Conservation (phyloP, 106 monocot genomes). For the Dendrobium nobile region DNA sequence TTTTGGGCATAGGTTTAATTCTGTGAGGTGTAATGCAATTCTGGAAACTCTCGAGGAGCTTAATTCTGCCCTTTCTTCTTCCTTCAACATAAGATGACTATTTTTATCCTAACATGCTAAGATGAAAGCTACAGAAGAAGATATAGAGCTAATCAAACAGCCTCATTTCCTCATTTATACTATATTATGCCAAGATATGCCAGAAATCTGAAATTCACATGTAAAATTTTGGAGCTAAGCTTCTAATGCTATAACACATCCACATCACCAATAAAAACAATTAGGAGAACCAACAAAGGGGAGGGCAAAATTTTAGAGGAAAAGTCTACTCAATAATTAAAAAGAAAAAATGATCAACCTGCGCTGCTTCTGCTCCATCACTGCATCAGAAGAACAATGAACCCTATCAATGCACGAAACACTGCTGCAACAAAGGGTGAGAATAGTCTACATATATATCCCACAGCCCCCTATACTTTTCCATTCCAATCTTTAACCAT, state of each 20-base stretch:
- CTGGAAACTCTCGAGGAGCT: too few species aligned
- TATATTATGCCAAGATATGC: background rate
- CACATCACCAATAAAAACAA: background rate
- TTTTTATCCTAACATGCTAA: too few species aligned
- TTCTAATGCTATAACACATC: background rate
- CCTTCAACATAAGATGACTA: too few species aligned
- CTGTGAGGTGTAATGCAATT: too few species aligned
- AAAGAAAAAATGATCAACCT: background rate
- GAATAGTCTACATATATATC: conserved; percentile 25
- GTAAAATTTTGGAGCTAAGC: background rate
- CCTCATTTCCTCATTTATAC: background rate
- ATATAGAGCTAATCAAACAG: too few species aligned
- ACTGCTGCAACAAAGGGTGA: conserved; percentile 28
- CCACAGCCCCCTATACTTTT: conserved; percentile 25
- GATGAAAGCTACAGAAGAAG: too few species aligned
- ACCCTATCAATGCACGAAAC: conserved; percentile 18
- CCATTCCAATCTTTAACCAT: conserved; percentile 34
- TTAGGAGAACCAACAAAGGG: background rate
- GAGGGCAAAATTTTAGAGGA: background rate
- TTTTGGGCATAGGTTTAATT: too few species aligned
- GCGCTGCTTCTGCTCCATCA: background rate
- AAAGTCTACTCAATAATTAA: background rate
- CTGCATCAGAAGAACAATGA: background rate
- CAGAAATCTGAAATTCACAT: conserved; percentile 1
- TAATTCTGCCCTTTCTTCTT: too few species aligned